Evolutionary conservation across 202 grass and related monocot species (phyloP).

Genomic region (Bolboschoenoplectus hybrid): DNA sequence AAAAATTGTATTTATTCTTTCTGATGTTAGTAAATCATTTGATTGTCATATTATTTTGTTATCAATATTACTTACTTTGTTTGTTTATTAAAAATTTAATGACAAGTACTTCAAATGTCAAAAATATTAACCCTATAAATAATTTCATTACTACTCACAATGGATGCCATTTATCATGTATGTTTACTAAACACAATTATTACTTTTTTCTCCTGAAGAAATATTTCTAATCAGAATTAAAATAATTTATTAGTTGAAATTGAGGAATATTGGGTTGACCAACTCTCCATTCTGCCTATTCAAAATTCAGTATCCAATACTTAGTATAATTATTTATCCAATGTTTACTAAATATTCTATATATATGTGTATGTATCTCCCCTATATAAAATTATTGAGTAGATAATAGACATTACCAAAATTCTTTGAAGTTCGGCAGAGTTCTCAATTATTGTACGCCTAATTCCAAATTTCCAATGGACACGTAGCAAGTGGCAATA

Average conservation of each 20-base stretch:
- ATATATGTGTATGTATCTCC: background rate
- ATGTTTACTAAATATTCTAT: slow-evolving; percentile 6
- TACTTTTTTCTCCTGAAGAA: no score
- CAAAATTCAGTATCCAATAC: background rate
- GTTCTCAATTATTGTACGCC: slow-evolving; percentile 5
- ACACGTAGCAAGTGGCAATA: background rate
- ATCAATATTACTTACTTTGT: background rate
- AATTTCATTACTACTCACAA: no score
- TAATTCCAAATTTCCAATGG: slow-evolving; percentile 7
- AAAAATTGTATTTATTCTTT: background rate
- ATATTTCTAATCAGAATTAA: no score
- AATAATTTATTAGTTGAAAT: no score
- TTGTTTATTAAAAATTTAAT: background rate
- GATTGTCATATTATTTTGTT: background rate
- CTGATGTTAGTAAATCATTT: background rate
- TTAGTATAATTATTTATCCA: background rate
- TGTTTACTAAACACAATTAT: no score
- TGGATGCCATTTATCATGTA: no score
- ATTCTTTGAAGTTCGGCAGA: background rate
- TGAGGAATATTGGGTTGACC: no score
- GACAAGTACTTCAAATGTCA: background rate
- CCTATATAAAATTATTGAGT: background rate
- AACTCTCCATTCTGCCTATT: no score
- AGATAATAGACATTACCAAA: background rate
- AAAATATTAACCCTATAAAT: background rate